Percentiles rank a stretch among this genome's conserved stretches.
Conservation (phyloP, 805 yeast species). For the Blastobotrys chiropterorum region DNA sequence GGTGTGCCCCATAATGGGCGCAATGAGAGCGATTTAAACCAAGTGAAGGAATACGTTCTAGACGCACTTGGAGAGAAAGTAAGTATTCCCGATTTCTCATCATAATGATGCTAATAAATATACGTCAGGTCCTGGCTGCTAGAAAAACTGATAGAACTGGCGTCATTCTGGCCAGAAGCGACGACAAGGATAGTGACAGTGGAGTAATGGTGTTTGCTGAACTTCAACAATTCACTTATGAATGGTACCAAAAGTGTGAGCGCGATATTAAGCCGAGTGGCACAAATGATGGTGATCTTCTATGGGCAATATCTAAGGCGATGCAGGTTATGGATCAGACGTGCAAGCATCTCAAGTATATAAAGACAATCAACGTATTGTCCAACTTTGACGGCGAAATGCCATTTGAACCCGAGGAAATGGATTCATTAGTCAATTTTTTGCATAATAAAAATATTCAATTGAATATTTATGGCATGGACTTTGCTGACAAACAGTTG, state of each 20-base stretch:
- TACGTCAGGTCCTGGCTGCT: slow-evolving; percentile 17
- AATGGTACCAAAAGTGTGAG: neutral
- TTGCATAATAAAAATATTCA: slow-evolving; percentile 10
- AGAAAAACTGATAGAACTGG: slow-evolving; percentile 28
- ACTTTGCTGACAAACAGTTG: slow-evolving; percentile 10
- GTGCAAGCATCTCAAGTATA: slow-evolving; percentile 29
- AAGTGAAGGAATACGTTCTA: slow-evolving; percentile 35
- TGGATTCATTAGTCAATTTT: slow-evolving; percentile 6
- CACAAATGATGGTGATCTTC: slow-evolving; percentile 8
- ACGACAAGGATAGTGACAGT: slow-evolving; percentile 4
- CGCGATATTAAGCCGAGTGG: slow-evolving; percentile 6
- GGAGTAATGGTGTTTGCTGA: neutral
- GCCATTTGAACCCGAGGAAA: slow-evolving; percentile 4
- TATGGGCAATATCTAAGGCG: slow-evolving; percentile 30
- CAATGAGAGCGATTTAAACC: slow-evolving; percentile 15
- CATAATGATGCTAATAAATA: neutral
- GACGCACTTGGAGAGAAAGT: slow-evolving; percentile 33
- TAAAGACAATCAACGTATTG: slow-evolving; percentile 35
- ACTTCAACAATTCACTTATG: neutral
- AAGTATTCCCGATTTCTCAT: neutral
- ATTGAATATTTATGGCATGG: slow-evolving; percentile 16
- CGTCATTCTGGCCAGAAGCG: slow-evolving; percentile 19
- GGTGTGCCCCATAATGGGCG: slow-evolving; percentile 15
- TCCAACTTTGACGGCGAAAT: slow-evolving; percentile 23
- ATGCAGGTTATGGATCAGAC: slow-evolving; percentile 28